Evolutionary conservation across 2,329 filamentous ascomycete species (phyloP).

Genomic region (Pestalotiopsis sp.): DNA sequence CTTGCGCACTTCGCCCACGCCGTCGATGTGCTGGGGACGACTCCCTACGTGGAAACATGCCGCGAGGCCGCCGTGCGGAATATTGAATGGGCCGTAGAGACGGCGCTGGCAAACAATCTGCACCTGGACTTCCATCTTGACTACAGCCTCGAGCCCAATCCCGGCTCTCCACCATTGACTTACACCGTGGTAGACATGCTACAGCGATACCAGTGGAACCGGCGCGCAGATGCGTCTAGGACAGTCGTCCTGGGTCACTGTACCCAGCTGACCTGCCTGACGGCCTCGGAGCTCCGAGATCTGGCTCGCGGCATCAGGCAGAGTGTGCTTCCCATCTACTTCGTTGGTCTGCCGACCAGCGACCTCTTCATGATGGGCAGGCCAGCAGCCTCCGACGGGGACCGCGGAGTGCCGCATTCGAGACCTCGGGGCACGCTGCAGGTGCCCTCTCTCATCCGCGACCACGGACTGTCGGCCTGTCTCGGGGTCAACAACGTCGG

Average conservation of each 20-base stretch:
- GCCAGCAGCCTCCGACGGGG: conserved; percentile 19
- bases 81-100: conserved; percentile 63
- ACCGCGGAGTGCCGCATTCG: conserved; percentile 15
- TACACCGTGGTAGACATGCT: conserved; percentile 57
- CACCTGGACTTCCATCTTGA: conserved; percentile 75
- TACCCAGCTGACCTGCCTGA: conserved; percentile 64
- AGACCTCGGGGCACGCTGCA: conserved; percentile 63
- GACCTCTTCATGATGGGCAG: conserved; percentile 73
- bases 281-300: conserved; percentile 47
- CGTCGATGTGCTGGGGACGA: conserved; percentile 66
- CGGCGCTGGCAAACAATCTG: conserved; percentile 50
- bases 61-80: conserved; percentile 53
- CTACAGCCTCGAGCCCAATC: conserved; percentile 59
- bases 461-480: conserved; percentile 59
- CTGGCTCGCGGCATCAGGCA: conserved; percentile 50
- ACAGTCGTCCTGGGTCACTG: conserved; percentile 69
- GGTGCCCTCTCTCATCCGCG: conserved; percentile 61
- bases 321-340: conserved; percentile 58
- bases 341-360: conserved; percentile 71
- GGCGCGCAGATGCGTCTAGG: conserved; percentile 36
- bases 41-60: conserved; percentile 68
- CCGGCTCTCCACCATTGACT: conserved; percentile 46
- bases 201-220: conserved; percentile 51
- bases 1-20: conserved; percentile 29
- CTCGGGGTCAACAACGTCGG: conserved; percentile 74